These are phyloP conservation scores for Orbilia brochopaga DNA, from an alignment of 2,329 filamentous ascomycete genomes.

Conservation along the genomic window DNA sequence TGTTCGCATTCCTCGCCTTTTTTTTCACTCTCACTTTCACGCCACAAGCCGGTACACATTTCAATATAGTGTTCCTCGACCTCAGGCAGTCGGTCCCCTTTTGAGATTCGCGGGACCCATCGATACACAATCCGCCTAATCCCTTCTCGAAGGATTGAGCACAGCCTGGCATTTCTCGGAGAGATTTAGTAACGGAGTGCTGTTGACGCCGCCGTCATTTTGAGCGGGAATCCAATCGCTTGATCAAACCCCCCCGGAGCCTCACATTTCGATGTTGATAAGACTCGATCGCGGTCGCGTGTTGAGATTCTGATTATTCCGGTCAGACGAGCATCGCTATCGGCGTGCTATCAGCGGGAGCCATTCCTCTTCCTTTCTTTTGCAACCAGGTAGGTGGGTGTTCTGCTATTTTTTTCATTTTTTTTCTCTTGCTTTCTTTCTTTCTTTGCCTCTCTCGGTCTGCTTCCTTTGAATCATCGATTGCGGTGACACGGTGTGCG, in stretches of 20 bases:
- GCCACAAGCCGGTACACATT: not conserved
- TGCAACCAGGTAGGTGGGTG: not conserved
- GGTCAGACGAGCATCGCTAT: not conserved
- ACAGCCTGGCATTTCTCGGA: not conserved
- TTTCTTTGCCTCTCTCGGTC: not conserved
- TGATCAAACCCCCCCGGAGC: not conserved
- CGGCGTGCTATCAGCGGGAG: not conserved
- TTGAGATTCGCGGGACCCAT: not conserved
- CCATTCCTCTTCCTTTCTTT: not conserved
- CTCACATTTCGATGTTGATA: slow-evolving; percentile 1
- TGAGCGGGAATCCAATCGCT: not conserved
- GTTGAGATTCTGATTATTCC: not conserved
- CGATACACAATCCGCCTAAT: not conserved
- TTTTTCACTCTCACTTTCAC: not conserved
- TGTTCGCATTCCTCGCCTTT: not conserved
- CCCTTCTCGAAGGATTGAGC: not conserved
- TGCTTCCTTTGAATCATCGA: not conserved
- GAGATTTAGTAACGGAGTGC: not conserved
- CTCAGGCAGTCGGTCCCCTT: not conserved
- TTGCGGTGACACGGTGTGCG: no score
- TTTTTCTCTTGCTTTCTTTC: not conserved
- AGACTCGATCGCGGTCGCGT: not conserved
- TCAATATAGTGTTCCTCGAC: not conserved
- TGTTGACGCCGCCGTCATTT: not conserved
- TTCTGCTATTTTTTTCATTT: not conserved